phyloP scores from a whole-genome alignment of 116 monocot genomes.

The Phalaenopsis hybrid region DNA sequence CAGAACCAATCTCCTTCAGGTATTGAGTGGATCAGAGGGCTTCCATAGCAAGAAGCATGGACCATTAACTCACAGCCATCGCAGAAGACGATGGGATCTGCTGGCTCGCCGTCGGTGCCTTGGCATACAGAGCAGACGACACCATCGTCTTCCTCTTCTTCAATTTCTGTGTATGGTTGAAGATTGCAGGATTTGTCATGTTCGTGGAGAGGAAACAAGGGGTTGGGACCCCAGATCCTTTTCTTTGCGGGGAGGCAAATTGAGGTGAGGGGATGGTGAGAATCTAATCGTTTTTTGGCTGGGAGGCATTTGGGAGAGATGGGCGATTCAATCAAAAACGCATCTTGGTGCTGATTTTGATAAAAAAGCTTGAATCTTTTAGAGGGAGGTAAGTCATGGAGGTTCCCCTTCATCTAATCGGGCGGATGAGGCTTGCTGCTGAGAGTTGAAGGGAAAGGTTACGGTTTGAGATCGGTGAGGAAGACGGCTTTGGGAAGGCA shows the following conservation, averaged over 20 bases:
- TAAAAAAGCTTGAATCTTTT: constrained; percentile 65
- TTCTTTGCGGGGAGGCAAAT: constrained; percentile 68
- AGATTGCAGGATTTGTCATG: neutral
- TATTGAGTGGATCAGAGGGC: constrained; percentile 45
- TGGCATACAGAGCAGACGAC: constrained; percentile 66
- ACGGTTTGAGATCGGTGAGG: neutral
- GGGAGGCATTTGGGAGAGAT: constrained; percentile 28
- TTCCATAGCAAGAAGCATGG: constrained; percentile 84
- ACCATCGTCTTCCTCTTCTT: constrained; percentile 52
- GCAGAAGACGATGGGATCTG: constrained; percentile 91
- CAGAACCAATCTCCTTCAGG: constrained; percentile 97
- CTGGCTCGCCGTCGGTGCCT: constrained; percentile 73
- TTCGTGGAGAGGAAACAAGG: constrained; percentile 13
- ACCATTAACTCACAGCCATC: constrained; percentile 92
- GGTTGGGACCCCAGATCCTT: constrained; percentile 41
- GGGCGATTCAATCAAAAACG: neutral
- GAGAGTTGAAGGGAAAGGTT: neutral
- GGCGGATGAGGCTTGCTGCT: neutral
- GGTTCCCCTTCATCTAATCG: constrained; percentile 14
- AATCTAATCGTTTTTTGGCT: constrained; percentile 40
- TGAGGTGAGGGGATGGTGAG: neutral
- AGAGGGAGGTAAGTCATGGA: constrained; percentile 48
- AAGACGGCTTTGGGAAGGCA: neutral
- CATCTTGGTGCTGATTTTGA: neutral
- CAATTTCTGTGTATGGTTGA: constrained; percentile 7